Evolutionary conservation across 176 grass and related monocot species (phyloP), one percentile per base, ranked within the genome.

Genomic region (Melocanna baccifera): DNA sequence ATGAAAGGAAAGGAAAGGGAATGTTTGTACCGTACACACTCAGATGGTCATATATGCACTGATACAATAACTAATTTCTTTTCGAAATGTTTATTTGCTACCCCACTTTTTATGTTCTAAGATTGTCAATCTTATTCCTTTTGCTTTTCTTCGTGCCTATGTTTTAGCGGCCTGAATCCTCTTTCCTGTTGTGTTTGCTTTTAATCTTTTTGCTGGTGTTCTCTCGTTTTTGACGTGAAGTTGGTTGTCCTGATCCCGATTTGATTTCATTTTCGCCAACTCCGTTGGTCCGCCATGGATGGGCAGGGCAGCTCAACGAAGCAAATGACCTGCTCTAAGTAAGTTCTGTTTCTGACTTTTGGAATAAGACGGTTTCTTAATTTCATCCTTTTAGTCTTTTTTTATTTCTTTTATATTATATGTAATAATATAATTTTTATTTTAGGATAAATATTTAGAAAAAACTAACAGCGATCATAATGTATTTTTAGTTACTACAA

Each of bases 141-240:
- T 41, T 19, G 0, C 34, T 34, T 71, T n/a, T 26, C 1, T n/a
- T 25, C 55, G 53, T 62, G 22, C 65, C 62, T 28, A 22, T 19
- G 0, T 71, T 48, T 59, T 52, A 70, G 52, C 67, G 16, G 47
- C 19, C 41, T 12, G 68, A 80, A 80, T 50, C 39, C 7, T 23
- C 41, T 73, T 11, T 64, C 22, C 7, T 28, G 18, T 43, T 57
- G 14, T 77, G 18, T 45, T 66, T 80, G 75, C 26, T 29, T 75
- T 75, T 32, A 2, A 73, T 70, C 14, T 43, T 55, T 50, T 51
- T 41, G 39, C 76, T 18, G 51, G 51, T 81, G 76, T 50, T 56
- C 34, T 55, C 16, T 80, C 76, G n/a, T 69, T 67, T 67, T 32
- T 46, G 69, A 68, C 63, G 70, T 67, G 82, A 68, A 69, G 42